A percentile compares a stretch with the other conserved stretches of the same genome.
phyloP scores from a whole-genome alignment of 495 filamentous ascomycete species.

The Venustampulla echinocandica region DNA sequence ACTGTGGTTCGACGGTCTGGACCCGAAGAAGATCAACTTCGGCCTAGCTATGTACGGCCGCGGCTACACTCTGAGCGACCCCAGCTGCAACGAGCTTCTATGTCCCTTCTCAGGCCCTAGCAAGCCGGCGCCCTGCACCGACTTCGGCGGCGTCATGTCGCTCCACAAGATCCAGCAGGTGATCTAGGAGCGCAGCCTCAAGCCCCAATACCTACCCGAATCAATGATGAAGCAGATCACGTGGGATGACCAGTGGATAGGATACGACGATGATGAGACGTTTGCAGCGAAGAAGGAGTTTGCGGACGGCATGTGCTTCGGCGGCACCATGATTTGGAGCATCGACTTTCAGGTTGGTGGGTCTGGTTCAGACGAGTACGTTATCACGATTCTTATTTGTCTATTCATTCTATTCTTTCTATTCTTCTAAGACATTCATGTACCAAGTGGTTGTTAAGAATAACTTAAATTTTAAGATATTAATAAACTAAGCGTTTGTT shows the following conservation, averaged over 20 bases:
- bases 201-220: conserved; percentile 17
- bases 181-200: conserved; percentile 13
- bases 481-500: too few species aligned
- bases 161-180: conserved; percentile 23
- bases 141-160: conserved; percentile 24
- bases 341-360: conserved; percentile 10
- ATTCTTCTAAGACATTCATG: too few species aligned
- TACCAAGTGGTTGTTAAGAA: too few species aligned
- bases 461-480: too few species aligned
- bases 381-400: neutral
- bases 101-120: conserved; percentile 25
- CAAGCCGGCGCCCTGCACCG: conserved; percentile 27
- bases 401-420: neutral
- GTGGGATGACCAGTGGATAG: conserved; percentile 28
- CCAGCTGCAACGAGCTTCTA: conserved; percentile 11
- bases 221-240: conserved; percentile 23
- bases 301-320: conserved; percentile 29
- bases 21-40: conserved; percentile 30
- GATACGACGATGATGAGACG: conserved; percentile 26
- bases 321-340: conserved; percentile 16
- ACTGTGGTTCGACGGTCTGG: conserved; percentile 29
- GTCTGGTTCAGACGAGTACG: neutral
- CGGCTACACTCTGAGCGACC: conserved; percentile 21
- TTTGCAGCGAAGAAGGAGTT: conserved; percentile 17
- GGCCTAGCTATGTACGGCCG: conserved; percentile 36